phyloP scores from a whole-genome alignment of 305 asterid species.

The Stenogyne calaminthoides region DNA sequence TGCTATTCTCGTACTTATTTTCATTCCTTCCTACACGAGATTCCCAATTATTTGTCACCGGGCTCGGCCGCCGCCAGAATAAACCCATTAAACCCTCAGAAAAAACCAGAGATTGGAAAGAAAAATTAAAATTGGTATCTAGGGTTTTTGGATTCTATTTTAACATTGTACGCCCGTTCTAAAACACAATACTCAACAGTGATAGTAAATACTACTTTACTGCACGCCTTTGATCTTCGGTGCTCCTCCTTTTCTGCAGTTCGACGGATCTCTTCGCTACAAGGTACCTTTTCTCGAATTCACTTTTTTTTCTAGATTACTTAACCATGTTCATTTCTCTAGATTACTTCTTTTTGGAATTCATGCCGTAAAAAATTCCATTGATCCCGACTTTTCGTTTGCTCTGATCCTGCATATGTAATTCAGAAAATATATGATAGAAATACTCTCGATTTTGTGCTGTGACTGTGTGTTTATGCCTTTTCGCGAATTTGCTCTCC shows the following conservation, averaged over 20 bases:
- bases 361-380: background rate
- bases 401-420: background rate
- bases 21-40: too few relatives aligned
- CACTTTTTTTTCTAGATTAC: background rate
- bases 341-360: background rate
- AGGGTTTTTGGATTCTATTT: constrained; percentile 10
- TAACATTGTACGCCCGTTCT: too few relatives aligned
- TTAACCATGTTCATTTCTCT: too few relatives aligned
- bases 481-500: background rate
- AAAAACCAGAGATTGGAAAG: background rate
- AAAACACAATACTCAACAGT: background rate
- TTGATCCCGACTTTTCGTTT: background rate
- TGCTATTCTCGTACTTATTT: too few relatives aligned
- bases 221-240: background rate
- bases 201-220: background rate
- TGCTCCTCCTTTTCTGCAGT: background rate
- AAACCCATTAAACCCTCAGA: background rate
- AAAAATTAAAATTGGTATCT: background rate
- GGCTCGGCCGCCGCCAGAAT: background rate
- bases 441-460: background rate
- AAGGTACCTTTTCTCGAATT: background rate
- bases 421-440: background rate
- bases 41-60: too few relatives aligned
- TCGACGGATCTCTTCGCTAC: background rate
- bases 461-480: background rate